Percentiles rank a stretch among this genome's conserved stretches.
Conservation (phyloP, 2,329 filamentous ascomycete species). For the Aspergillus sp. region DNA sequence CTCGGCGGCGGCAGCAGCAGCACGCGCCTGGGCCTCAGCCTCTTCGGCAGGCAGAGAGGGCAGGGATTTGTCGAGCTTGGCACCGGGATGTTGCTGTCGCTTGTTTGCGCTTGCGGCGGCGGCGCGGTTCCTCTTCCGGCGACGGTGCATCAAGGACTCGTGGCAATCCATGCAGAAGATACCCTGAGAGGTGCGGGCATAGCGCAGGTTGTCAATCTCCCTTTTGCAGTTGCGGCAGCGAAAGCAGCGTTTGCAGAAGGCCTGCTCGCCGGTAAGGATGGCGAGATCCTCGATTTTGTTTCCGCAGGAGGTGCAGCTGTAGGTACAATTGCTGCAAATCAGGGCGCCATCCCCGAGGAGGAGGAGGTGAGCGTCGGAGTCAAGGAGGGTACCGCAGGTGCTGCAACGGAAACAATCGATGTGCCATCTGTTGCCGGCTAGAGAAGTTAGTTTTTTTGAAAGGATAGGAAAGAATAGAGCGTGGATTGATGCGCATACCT, state of each 20-base stretch:
- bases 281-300: constrained; percentile 98
- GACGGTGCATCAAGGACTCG: constrained; percentile 87
- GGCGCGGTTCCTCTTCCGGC: constrained; percentile 74
- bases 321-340: constrained; percentile 99
- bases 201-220: constrained; percentile 96
- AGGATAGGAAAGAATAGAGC: constrained; percentile 8
- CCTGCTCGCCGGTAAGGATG: constrained; percentile 94
- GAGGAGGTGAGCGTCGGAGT: constrained; percentile 94
- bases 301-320: constrained; percentile 91
- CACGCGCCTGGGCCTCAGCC: constrained; percentile 52
- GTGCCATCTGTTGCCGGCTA: constrained; percentile 95
- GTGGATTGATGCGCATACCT: constrained; percentile 48
- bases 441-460: constrained; percentile 16
- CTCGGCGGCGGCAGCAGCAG: constrained; percentile 40
- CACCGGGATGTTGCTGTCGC: constrained; percentile 29
- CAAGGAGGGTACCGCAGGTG: constrained; percentile 87
- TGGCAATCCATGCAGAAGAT: constrained; percentile 99
- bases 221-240: constrained; percentile 96
- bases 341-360: constrained; percentile 94
- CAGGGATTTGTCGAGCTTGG: constrained; percentile 81
- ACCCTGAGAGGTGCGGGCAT: constrained; percentile 93
- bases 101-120: constrained; percentile 24
- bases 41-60: constrained; percentile 77
- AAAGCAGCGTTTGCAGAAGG: constrained; percentile 96
- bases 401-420: constrained; percentile 98